Evolutionary conservation across 129 eudicot genomes (phyloP).

Genomic region (Centaurea solstitialis): DNA sequence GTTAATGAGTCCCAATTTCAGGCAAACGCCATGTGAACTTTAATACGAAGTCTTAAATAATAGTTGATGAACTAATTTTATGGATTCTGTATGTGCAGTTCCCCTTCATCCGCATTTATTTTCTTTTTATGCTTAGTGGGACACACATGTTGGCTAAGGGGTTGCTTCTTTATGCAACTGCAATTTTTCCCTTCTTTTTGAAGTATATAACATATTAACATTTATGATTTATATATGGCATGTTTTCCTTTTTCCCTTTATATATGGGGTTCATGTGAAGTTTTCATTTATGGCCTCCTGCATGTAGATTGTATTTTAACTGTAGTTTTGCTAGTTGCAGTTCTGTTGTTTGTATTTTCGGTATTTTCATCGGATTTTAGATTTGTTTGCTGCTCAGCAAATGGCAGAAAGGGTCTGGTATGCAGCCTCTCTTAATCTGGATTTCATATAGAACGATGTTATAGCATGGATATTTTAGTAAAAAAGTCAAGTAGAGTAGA

Average conservation of each 20-base stretch:
- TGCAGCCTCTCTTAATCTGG: no score
- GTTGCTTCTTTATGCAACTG: neutral
- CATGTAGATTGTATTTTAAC: neutral
- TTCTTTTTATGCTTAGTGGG: neutral
- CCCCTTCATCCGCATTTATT: neutral
- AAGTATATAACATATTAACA: neutral
- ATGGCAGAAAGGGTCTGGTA: no score
- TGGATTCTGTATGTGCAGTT: neutral
- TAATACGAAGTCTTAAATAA: neutral
- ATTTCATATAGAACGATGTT: no score
- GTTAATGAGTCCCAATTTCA: neutral
- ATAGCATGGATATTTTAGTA: no score
- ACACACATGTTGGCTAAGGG: neutral
- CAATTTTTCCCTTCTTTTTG: neutral
- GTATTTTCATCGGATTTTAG: neutral
- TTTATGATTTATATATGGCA: neutral
- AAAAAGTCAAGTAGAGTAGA: no score
- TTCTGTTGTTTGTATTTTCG: neutral
- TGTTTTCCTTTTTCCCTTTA: neutral
- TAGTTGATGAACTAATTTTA: neutral
- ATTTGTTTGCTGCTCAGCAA: no score
- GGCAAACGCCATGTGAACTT: conserved; percentile 7
- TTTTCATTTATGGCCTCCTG: neutral
- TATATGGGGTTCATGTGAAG: neutral
- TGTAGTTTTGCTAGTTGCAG: neutral